A percentile compares a stretch with the other conserved stretches of the same genome.
Conservation (phyloP, 2,329 filamentous ascomycete genomes). For the Sporothrix humicola region DNA sequence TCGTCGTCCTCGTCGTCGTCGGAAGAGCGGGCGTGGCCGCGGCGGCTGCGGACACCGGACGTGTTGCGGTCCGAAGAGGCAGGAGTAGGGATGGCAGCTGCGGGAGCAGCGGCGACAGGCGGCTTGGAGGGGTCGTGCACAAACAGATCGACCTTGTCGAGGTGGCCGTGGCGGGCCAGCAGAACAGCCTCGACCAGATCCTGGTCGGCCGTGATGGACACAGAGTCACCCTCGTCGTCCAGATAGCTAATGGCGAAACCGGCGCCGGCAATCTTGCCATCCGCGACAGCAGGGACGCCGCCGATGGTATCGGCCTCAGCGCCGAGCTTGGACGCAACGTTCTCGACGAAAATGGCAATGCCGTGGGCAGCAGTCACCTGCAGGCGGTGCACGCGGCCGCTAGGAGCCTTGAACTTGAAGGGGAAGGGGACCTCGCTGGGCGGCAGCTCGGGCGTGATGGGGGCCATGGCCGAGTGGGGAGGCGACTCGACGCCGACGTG, state of each 20-base stretch:
- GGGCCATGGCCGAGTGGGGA: constrained; percentile 64
- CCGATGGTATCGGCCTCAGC: constrained; percentile 81
- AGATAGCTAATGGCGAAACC: constrained; percentile 95
- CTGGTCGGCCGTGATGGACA: constrained; percentile 94
- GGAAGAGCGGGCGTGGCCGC: constrained; percentile 24
- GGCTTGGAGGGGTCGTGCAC: constrained; percentile 92
- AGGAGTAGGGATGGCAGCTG: constrained; percentile 52
- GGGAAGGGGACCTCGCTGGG: constrained; percentile 81
- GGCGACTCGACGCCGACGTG: constrained; percentile 85
- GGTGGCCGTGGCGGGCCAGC: constrained; percentile 75
- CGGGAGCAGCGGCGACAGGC: constrained; percentile 69
- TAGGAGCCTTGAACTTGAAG: constrained; percentile 99
- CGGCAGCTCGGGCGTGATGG: constrained; percentile 57
- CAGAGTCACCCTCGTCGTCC: constrained; percentile 94
- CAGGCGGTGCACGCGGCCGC: constrained; percentile 88
- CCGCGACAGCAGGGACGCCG: constrained; percentile 76
- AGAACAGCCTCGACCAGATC: constrained; percentile 90
- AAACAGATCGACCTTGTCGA: constrained; percentile 96
- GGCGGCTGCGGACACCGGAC: constrained; percentile 26
- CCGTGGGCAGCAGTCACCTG: constrained; percentile 83
- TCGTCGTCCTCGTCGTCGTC: constrained; percentile 58
- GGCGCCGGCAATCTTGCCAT: constrained; percentile 77
- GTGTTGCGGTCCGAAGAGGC: constrained; percentile 42
- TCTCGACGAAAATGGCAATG: constrained; percentile 76
- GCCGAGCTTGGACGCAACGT: constrained; percentile 84